Conservation (phyloP, 2,329 filamentous ascomycete species). For the Ophiostoma ulmi region DNA sequence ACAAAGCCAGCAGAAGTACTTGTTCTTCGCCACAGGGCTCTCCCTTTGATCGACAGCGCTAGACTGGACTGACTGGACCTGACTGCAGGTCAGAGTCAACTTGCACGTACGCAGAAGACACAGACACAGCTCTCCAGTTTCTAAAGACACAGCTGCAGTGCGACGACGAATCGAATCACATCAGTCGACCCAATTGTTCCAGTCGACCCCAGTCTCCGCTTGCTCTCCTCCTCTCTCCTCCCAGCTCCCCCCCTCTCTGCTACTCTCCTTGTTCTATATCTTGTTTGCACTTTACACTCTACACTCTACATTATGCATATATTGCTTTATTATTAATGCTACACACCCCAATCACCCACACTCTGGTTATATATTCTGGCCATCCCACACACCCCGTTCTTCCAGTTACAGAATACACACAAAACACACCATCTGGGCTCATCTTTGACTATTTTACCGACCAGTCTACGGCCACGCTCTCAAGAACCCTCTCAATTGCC, state of each 20-base stretch:
- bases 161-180: conserved; percentile 3
- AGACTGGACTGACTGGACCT: background rate
- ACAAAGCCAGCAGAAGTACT: background rate
- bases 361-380: conserved; percentile 13
- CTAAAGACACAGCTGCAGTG: background rate
- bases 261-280: background rate
- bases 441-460: background rate
- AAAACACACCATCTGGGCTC: conserved; percentile 16
- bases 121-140: background rate
- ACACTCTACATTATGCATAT: background rate
- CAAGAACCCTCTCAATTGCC: background rate
- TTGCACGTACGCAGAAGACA: background rate
- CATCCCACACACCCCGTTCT: conserved; percentile 2
- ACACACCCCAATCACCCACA: background rate
- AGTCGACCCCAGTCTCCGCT: conserved; percentile 10
- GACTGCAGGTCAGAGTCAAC: background rate
- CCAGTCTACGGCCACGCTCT: background rate
- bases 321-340: background rate
- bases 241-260: background rate
- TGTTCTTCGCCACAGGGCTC: background rate
- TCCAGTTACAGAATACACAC: conserved; percentile 15
- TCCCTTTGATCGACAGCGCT: conserved; percentile 12
- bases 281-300: background rate
- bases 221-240: background rate
- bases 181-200: background rate